A percentile compares a stretch with the other conserved stretches of the same genome.
Conservation (phyloP, 2,329 filamentous ascomycete genomes). For the Coleophoma cylindrospora region DNA sequence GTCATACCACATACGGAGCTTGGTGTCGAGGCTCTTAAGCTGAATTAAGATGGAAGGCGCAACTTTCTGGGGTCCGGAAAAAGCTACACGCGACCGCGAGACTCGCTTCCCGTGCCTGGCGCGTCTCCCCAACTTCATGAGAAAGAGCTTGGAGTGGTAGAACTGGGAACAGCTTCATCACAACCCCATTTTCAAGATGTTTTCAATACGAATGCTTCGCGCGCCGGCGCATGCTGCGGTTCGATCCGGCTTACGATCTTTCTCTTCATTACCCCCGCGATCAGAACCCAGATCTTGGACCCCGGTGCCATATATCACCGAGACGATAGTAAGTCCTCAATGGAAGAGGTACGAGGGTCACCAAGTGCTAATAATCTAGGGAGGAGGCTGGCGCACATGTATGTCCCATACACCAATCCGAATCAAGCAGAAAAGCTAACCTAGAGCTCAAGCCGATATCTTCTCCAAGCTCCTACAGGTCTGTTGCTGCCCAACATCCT, state of each 20-base stretch:
- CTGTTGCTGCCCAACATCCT: constrained; percentile 13
- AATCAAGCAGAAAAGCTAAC: constrained; percentile 20
- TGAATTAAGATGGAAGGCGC: too few relatives aligned
- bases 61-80: not conserved
- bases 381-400: constrained; percentile 76
- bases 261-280: constrained; percentile 16
- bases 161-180: not conserved
- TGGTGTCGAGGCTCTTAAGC: too few relatives aligned
- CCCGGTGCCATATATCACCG: constrained; percentile 48
- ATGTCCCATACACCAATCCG: constrained; percentile 29
- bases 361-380: constrained; percentile 40
- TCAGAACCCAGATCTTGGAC: constrained; percentile 27
- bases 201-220: constrained; percentile 18
- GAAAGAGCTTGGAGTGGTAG: not conserved
- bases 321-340: constrained; percentile 46
- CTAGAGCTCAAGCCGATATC: constrained; percentile 58
- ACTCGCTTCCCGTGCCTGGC: not conserved
- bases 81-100: not conserved
- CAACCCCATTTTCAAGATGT: constrained; percentile 13
- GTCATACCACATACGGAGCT: too few relatives aligned
- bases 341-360: constrained; percentile 7
- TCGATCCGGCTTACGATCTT: constrained; percentile 12
- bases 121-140: constrained; percentile 1
- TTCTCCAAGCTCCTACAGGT: constrained; percentile 77
- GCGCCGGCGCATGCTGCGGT: constrained; percentile 17